Base-by-base conservation (phyloP, 1,139 yeast genomes). In the Pichia sp. region DNA sequence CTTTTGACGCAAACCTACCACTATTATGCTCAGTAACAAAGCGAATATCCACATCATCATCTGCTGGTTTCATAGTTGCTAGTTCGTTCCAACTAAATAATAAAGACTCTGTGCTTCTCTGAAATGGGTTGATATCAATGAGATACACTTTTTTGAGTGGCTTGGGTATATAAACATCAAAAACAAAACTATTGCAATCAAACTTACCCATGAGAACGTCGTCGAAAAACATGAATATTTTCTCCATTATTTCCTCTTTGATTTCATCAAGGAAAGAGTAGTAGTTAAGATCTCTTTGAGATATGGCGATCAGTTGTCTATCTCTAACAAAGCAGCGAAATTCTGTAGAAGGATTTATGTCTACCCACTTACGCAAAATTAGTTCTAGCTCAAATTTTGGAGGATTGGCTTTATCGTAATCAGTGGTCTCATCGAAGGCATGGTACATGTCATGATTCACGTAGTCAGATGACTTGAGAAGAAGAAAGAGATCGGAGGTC, bases 41-140 rank as follows among this genome's bases (percentile, higher is more conserved):
- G 47, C 98, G 73, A 13, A 92, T 67, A 49, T 68, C 64, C 5
- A 54, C 47, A 26, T 56, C 54, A 11, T 71, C 75, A 1, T 69
- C 72, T 11, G 68, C 69, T 1, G 64, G 67, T 7, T 65, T 61
- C 50, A 76, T 60, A 3, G 69, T 66, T 1, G 72, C 66, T 13
- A 93, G 69, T 66, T 93, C 97, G 61, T 83, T 79, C 99, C 99
- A 93, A 3, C 92, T 80, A 68, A 81, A 93, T 29, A 92, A 69
- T 26, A 87, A 72, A 0, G 95, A 72, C 62, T 90, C 97, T 0
- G 96, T 84, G 54, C 80, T 82, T 54, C 90, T 75, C 0, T 85
- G 76, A 70, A 86, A 93, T 1, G 97, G 96, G 67, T 93, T 93
- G 58, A 93, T 79, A 66, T 93, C 99, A 15, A 93, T 75, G 2